Base-by-base conservation (phyloP, 2,329 filamentous ascomycete genomes). In the Phoma sp. region DNA sequence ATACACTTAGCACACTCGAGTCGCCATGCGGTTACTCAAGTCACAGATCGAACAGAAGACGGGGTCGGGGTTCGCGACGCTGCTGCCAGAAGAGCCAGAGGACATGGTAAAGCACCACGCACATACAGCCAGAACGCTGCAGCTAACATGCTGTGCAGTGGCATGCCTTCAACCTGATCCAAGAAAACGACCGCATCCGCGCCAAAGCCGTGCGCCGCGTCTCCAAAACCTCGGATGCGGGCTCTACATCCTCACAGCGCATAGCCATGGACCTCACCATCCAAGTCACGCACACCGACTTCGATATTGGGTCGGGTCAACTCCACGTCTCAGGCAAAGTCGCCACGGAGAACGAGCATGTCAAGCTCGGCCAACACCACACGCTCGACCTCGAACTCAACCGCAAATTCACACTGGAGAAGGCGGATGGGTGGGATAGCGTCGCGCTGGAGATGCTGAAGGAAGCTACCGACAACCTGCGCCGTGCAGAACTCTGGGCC, bases 351-450 rank as follows among this genome's bases (percentile, higher is more conserved):
- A 90, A 88, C 63, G 82, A 85, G 56, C 80, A 84, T 67, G 88
- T 89, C 30, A 86, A 86, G 66, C 76, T 89, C 14, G 88, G 88
- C 13, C 81, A 84, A 59, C 85, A 84, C 65, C 88, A 91, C 69
- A 90, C 88, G 0, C 79, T 90, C 1, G 93, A 97, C 62, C 83
- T 99, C 40, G 93, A 97, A 72, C 81, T 96, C 53, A 87, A 95
- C 67, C 84, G 93, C 37, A 88, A 92, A 45, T 98, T 98, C 66
- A 93, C 90, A 6, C 74, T 99, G 7, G 89, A 92, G 78, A 98
- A 98, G 77, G 88, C 70, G 48, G 62, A 78, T 71, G 84, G 92
- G 37, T 99, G 95, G 95, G 95, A 99, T 75, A 93, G 89, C 62
- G 87, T 99, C 9, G 90, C 93, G 3, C 79, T 89, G 42, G 87